Percentiles rank a stretch among this genome's conserved stretches.
Conservation (phyloP, 2,329 filamentous ascomycete species). For the Chrysosporium queenslandicum region DNA sequence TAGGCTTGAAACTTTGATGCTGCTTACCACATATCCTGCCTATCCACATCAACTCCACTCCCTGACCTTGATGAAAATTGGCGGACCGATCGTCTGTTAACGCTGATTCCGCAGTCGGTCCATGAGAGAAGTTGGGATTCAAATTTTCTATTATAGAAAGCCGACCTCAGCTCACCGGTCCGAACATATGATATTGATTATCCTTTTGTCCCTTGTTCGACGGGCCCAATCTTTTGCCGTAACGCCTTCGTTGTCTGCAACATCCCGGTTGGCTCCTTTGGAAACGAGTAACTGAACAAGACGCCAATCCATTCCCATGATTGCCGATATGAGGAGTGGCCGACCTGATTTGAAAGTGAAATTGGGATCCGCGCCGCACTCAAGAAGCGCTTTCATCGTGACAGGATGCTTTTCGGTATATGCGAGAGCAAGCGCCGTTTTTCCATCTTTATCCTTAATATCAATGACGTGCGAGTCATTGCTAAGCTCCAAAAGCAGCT, state of each 20-base stretch:
- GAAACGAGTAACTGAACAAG: neutral
- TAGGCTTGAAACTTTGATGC: neutral
- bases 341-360: constrained; percentile 1
- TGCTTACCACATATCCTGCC: too few relatives aligned
- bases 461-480: neutral
- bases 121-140: too few relatives aligned
- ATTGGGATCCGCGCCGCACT: neutral
- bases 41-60: too few relatives aligned
- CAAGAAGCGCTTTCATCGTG: neutral
- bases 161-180: neutral
- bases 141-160: neutral
- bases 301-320: neutral
- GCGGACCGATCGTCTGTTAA: too few relatives aligned
- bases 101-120: too few relatives aligned
- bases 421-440: constrained; percentile 2
- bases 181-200: neutral
- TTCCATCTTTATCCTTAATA: neutral
- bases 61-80: too few relatives aligned
- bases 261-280: neutral
- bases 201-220: neutral
- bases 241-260: neutral
- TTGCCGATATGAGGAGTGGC: neutral
- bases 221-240: neutral
- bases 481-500: neutral
- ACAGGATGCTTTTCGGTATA: neutral